Evolutionary conservation across 2,329 filamentous ascomycete genomes (phyloP), one percentile per base, ranked within the genome.

Genomic region (Verruconis gallopava): DNA sequence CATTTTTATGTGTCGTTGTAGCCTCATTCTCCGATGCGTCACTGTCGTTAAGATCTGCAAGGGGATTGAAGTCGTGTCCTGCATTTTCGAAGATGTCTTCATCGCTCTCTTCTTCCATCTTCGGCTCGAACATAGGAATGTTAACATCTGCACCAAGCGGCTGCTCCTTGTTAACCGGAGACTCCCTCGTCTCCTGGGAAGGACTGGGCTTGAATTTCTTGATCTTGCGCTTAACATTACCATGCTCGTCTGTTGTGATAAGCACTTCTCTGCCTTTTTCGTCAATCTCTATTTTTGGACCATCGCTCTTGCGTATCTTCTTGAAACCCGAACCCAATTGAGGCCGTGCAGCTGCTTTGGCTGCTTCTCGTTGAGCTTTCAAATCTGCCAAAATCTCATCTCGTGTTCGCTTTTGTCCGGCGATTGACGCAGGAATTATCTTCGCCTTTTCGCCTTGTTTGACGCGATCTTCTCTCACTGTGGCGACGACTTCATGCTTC

Each of bases 61-160:
- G 64, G 2, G 75, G 76, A 48, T 79, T 67, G 53, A 77, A 79
- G 37, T 71, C 71, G 4, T 65, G 66, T 2, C 73, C 75, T 2
- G 71, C 72, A 2, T 71, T 75, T 30, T 65, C 70, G 49, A 79
- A 80, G 38, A 80, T 79, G 52, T 79, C 74, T 20, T 2, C 43
- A 13, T 69, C 66, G 12, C 62, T 57, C n/a, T 61, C 62, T 35
- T 63, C 55, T 15, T 48, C 51, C 28, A 51, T 43, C 9, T 30
- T 38, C 15, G 40, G 49, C 20, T 22, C 38, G n/a, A 9, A 30
- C n/a, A n/a, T 30, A 9, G 25, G 25, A 30, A 30, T 30, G 6
- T 9, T n/a, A 2, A 71, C 59, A 36, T 71, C 67, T 59, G 68
- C 67, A 1, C 67, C 68, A 43, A 73, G 58, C 3, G 69, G 69